Base-by-base conservation (phyloP, 2,329 filamentous ascomycete genomes). In the Sporothrix sp. region DNA sequence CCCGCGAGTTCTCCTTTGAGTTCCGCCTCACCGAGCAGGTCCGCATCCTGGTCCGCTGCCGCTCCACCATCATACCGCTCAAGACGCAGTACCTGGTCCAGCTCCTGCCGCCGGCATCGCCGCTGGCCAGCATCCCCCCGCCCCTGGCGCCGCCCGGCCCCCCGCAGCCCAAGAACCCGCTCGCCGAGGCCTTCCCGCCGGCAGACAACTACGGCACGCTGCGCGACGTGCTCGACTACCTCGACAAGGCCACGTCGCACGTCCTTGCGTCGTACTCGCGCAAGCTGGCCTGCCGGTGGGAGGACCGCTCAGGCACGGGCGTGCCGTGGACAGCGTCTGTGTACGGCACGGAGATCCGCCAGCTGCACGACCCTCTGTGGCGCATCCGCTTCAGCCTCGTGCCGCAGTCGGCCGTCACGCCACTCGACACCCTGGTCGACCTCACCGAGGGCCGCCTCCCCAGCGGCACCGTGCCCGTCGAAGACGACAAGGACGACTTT, bases 121-220 rank as follows among this genome's bases (percentile, higher is more conserved):
- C 45, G 5, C 30, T 35, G 4, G 8, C 37, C 14, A 4, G 21
- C 1, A 2, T 32, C 2, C 5, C 14, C 16, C 30, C 37, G 2
- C 36, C 47, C 8, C 18, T 40, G 25, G 45, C 45, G 33, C 25
- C 42, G 9, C 40, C 27, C 4, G 30, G 36, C 0, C 47, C 28
- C 14, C 32, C 30, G n/a, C 18, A 59, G 60, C 27, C 53, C 4
- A 52, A 51, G 1, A 66, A 65, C 52, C 58, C 63, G 3, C 60
- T 78, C 2, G 62, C 66, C 3, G 48, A 55, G 4, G 54, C 63
- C 14, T 76, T 71, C 54, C 54, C 57, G n/a, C 66, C 71, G 0
- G 73, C 73, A 0, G 68, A 68, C 46, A 59, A 62, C 50, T 78
- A 76, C 54, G 66, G 70, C 0, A 67, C 67, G 54, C 61, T 72